Evolutionary conservation across 129 eudicot species (phyloP).

Genomic region (Saussurea involucrata): DNA sequence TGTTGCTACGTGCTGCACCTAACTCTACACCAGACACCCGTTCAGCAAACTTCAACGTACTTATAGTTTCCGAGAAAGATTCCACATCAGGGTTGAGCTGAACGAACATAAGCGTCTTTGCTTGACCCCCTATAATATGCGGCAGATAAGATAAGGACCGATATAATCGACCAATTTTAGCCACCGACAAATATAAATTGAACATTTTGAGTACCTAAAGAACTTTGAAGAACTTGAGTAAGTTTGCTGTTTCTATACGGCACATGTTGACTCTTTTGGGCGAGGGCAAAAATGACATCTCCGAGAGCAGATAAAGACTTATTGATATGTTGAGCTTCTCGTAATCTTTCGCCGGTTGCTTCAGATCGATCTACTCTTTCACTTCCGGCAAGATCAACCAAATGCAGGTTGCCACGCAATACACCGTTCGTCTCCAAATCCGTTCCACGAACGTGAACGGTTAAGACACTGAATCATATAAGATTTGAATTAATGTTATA

Average conservation of each 20-base stretch:
- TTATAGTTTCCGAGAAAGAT: constrained; percentile 70
- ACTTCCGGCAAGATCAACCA: constrained; percentile 94
- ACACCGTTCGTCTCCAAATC: constrained; percentile 64
- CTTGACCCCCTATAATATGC: constrained; percentile 64
- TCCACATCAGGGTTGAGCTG: constrained; percentile 86
- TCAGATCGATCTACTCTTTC: constrained; percentile 88
- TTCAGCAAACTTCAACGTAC: constrained; percentile 83
- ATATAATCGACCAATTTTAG: not conserved
- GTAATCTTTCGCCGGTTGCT: constrained; percentile 75
- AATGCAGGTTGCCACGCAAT: constrained; percentile 79
- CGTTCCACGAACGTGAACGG: constrained; percentile 79
- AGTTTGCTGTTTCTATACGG: constrained; percentile 91
- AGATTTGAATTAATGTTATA: not conserved
- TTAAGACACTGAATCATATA: constrained; percentile 55
- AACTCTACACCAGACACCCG: constrained; percentile 90
- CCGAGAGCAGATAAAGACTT: constrained; percentile 88
- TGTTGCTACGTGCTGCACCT: constrained; percentile 84
- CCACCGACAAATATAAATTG: not conserved
- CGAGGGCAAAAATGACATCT: constrained; percentile 83
- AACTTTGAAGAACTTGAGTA: constrained; percentile 91
- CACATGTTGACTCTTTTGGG: constrained; percentile 80
- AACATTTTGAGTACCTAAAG: constrained; percentile 49
- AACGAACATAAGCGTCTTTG: constrained; percentile 87
- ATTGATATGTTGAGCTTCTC: constrained; percentile 89
- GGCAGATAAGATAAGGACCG: constrained; percentile 2